These are phyloP conservation scores for Clarkia xantiana DNA, from an alignment of 345 rosid species.

Conservation along the genomic window DNA sequence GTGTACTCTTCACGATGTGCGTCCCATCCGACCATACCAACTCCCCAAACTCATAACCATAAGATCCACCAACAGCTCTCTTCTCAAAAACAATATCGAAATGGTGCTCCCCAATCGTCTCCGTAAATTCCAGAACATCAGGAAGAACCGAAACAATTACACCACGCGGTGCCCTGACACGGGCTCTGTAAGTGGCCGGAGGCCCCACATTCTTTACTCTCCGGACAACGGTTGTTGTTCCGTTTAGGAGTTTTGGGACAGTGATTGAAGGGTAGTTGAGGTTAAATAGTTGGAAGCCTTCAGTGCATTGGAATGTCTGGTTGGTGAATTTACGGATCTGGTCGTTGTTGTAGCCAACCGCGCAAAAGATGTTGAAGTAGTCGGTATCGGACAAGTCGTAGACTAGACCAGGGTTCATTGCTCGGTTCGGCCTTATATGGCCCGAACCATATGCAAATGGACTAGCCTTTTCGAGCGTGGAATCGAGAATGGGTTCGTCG, in stretches of 20 bases:
- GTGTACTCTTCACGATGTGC: slow-evolving; percentile 34
- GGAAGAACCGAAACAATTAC: slow-evolving; percentile 22
- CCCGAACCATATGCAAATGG: slow-evolving; percentile 43
- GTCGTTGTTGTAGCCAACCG: slow-evolving; percentile 16
- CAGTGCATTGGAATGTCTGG: slow-evolving; percentile 17
- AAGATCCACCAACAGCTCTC: background rate
- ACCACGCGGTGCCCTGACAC: slow-evolving; percentile 17
- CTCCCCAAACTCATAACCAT: slow-evolving; percentile 20
- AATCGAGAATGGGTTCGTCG: slow-evolving; percentile 11
- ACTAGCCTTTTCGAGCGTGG: slow-evolving; percentile 14
- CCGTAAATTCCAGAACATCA: slow-evolving; percentile 14
- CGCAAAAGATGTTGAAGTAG: slow-evolving; percentile 34
- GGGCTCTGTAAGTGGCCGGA: slow-evolving; percentile 18
- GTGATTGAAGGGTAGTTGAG: slow-evolving; percentile 52
- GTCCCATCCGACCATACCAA: slow-evolving; percentile 37
- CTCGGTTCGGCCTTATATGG: slow-evolving; percentile 27
- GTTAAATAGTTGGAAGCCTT: slow-evolving; percentile 9
- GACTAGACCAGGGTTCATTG: slow-evolving; percentile 41
- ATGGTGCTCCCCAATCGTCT: slow-evolving; percentile 23
- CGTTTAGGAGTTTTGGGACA: slow-evolving; percentile 13
- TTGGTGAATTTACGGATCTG: slow-evolving; percentile 7
- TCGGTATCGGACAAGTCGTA: slow-evolving; percentile 20
- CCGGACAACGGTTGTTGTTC: slow-evolving; percentile 10
- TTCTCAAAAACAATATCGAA: slow-evolving; percentile 19
- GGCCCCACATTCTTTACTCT: slow-evolving; percentile 36